A percentile compares a stretch with the other conserved stretches of the same genome.
These are phyloP conservation scores for Fusarium subglutinans DNA, from an alignment of 2,329 filamentous ascomycete genomes.

Conservation along the genomic window DNA sequence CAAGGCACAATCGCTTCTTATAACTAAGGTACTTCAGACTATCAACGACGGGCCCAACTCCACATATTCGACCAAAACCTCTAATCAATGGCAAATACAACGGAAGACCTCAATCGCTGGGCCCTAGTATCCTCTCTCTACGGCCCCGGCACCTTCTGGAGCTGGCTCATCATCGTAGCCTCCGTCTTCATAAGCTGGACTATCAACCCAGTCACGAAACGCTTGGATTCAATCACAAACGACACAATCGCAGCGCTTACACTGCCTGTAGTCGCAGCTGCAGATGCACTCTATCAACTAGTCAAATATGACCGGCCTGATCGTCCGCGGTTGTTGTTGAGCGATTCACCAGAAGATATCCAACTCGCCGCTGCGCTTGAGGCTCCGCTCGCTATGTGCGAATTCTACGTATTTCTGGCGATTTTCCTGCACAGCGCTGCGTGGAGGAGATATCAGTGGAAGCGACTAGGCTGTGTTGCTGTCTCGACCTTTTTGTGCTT, in stretches of 20 bases:
- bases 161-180: background rate
- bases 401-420: background rate
- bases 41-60: accelerated
- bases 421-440: background rate
- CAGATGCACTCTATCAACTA: background rate
- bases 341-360: background rate
- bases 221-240: background rate
- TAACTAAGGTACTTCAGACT: background rate
- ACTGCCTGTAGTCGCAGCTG: background rate
- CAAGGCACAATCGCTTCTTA: background rate
- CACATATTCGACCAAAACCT: too few species aligned
- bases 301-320: background rate
- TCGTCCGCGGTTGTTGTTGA: background rate
- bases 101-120: background rate
- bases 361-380: background rate
- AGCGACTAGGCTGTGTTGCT: background rate
- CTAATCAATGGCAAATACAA: background rate
- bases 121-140: background rate
- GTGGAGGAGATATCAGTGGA: background rate
- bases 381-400: background rate
- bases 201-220: background rate
- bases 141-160: background rate
- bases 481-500: background rate
- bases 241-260: background rate
- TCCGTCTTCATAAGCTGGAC: background rate